Percentiles rank a stretch among this genome's conserved stretches.
phyloP scores from a whole-genome alignment of 1,139 yeast species.

The Geotrichum klebahnii region DNA sequence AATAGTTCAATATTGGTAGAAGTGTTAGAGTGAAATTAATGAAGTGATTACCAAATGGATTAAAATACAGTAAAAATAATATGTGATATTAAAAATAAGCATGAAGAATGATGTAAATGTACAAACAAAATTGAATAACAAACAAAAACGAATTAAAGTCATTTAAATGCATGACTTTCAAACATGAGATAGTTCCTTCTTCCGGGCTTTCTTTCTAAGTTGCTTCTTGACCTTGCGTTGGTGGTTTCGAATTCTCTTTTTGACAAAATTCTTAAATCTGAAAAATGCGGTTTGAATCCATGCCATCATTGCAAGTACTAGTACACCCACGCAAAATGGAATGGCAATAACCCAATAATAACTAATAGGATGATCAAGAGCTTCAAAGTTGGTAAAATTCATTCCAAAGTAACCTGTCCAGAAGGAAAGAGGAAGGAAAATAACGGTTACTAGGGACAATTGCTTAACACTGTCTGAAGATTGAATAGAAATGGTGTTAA shows the following conservation, averaged over 20 bases:
- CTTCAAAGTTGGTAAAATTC: conserved; percentile 51
- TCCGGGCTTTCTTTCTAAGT: conserved; percentile 15
- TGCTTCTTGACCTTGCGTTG: conserved; percentile 20
- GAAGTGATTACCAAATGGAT: not conserved
- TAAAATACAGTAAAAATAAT: not conserved
- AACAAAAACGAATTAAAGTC: not conserved
- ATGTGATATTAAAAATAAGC: not conserved
- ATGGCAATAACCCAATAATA: conserved; percentile 52
- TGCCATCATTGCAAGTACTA: conserved; percentile 33
- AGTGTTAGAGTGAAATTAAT: conserved; percentile 32
- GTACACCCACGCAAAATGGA: conserved; percentile 46
- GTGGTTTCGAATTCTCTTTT: conserved; percentile 16
- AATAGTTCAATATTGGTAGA: conserved; percentile 81
- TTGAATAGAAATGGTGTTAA: conserved; percentile 52
- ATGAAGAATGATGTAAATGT: not conserved
- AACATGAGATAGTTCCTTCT: conserved; percentile 13
- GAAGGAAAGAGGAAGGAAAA: conserved; percentile 52
- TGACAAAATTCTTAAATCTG: conserved; percentile 11
- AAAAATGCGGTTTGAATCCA: conserved; percentile 24
- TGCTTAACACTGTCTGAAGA: conserved; percentile 51
- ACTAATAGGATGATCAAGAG: conserved; percentile 43
- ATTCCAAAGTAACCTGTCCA: conserved; percentile 58
- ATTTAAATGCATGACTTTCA: not conserved
- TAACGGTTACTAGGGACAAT: conserved; percentile 50
- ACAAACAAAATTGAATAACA: not conserved